Evolutionary conservation across 441 rosid species (phyloP), one percentile per base, ranked within the genome.

Genomic region (Euphorbia celastroides): DNA sequence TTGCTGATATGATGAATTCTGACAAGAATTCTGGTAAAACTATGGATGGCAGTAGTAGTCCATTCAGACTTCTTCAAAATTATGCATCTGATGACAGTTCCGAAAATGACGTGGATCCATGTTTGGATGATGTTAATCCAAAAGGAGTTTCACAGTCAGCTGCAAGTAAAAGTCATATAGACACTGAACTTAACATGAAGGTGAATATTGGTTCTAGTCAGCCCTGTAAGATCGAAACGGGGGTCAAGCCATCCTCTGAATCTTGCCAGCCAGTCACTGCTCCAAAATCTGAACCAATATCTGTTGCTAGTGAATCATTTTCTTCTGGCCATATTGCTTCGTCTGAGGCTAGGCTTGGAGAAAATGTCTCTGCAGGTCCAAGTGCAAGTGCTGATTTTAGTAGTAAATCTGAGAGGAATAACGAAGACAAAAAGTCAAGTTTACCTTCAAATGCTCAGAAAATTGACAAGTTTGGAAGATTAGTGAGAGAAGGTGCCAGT

Each of bases 401-500:
- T 69, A 56, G 63, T 48, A 77, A 67, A 65, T 52, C 63, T 51
- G 69, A 68, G 61, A 74, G 80, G 64, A 81, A 69, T 52, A 57
- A 36, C 28, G 72, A 57, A 48, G 77, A 73, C 60, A 66, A 75
- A 72, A 63, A 56, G 41, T 26, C 61, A 66, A 75, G 52, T 16
- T 62, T 70, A 52, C 64, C 68, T 72, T 60, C 79, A 60, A 68
- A 72, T 77, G 64, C 72, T 19, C 72, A 5, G 34, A 80, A 80
- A 75, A 77, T 84, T 51, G 89, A 86, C 70, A 72, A 80, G 65
- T 86, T 82, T 78, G 89, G 92, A 65, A 82, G 92, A 72, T 67
- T 82, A 72, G 71, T 78, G 51, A 77, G 80, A 66, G 70, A 86
- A 68, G 84, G 78, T 77, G 79, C 59, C 54, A 86, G 83, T 78